Percentiles rank a stretch among this genome's conserved stretches.
These are phyloP conservation scores for Plicaturopsis crispa DNA, from an alignment of 768 basidiomycete genomes.

Conservation along the genomic window DNA sequence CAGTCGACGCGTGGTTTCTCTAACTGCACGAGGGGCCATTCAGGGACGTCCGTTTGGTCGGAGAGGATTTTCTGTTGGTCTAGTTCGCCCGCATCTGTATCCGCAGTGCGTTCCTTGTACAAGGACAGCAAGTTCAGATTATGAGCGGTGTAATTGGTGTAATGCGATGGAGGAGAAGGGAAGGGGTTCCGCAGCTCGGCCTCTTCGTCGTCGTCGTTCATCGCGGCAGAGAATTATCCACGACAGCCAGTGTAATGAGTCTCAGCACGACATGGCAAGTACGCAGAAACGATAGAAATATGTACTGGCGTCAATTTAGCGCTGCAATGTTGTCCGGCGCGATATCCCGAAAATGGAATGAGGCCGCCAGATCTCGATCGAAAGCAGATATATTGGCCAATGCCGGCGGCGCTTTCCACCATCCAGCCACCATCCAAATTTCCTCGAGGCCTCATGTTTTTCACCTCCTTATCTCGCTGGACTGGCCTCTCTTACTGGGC, in stretches of 20 bases:
- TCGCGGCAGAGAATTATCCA: slow-evolving; percentile 14
- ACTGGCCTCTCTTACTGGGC: no score
- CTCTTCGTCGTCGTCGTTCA: slow-evolving; percentile 68
- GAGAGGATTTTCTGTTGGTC: slow-evolving; percentile 58
- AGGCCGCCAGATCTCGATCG: no score
- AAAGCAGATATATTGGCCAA: no score
- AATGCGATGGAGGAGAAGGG: slow-evolving; percentile 83
- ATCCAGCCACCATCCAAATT: no score
- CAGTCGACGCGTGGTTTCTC: slow-evolving; percentile 88
- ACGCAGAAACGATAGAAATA: background rate
- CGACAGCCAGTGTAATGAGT: background rate
- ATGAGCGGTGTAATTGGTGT: slow-evolving; percentile 65
- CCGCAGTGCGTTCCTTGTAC: slow-evolving; percentile 45
- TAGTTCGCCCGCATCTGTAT: slow-evolving; percentile 27
- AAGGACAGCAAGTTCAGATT: slow-evolving; percentile 65
- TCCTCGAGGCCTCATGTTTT: no score
- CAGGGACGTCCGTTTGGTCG: slow-evolving; percentile 69
- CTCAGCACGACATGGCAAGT: background rate
- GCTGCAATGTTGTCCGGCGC: background rate
- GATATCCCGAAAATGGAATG: no score
- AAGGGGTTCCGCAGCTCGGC: slow-evolving; percentile 81
- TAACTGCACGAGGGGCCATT: slow-evolving; percentile 68
- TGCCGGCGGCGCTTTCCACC: no score
- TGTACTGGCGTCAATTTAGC: background rate
- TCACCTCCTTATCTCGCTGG: no score